Evolutionary conservation across 1,284 basidiomycete genomes (phyloP).

Genomic region (Cryptococcus deneoformans): DNA sequence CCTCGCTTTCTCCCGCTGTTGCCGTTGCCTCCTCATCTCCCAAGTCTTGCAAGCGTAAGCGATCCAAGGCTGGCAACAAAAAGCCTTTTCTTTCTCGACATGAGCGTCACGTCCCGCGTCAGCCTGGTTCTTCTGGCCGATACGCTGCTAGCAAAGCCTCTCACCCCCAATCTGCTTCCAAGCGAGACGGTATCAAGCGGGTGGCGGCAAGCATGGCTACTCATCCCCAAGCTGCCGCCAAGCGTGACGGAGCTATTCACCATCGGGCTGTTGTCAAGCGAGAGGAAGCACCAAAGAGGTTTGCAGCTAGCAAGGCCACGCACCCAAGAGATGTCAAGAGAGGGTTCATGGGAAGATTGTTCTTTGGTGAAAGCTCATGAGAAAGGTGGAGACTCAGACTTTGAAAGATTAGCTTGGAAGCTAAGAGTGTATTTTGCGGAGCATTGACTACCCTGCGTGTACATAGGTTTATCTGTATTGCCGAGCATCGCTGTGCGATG

Average conservation of each 20-base stretch:
- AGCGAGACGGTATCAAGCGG: constrained; percentile 5
- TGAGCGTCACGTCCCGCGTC: constrained; percentile 1
- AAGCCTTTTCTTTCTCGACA: background rate
- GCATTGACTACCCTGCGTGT: background rate
- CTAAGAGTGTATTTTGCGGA: background rate
- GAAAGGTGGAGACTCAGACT: background rate
- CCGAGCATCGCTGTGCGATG: background rate
- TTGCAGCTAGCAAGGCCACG: constrained; percentile 1
- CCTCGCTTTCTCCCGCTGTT: background rate
- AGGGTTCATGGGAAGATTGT: background rate
- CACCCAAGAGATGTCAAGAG: background rate
- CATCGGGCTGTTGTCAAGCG: constrained; percentile 1
- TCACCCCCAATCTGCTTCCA: constrained; percentile 6
- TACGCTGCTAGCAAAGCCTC: constrained; percentile 1
- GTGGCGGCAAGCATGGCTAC: constrained; percentile 13
- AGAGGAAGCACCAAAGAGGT: background rate
- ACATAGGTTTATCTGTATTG: background rate
- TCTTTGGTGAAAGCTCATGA: background rate
- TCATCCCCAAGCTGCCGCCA: background rate
- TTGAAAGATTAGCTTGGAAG: background rate
- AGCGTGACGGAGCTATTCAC: background rate
- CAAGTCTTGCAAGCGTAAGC: background rate
- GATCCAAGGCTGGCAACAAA: background rate
- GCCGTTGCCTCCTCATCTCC: constrained; percentile 1
- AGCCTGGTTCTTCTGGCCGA: background rate